Percentiles rank a stretch among this genome's conserved stretches.
phyloP scores from a whole-genome alignment of 1,139 yeast species.

The Arxiozyma slooffiae region DNA sequence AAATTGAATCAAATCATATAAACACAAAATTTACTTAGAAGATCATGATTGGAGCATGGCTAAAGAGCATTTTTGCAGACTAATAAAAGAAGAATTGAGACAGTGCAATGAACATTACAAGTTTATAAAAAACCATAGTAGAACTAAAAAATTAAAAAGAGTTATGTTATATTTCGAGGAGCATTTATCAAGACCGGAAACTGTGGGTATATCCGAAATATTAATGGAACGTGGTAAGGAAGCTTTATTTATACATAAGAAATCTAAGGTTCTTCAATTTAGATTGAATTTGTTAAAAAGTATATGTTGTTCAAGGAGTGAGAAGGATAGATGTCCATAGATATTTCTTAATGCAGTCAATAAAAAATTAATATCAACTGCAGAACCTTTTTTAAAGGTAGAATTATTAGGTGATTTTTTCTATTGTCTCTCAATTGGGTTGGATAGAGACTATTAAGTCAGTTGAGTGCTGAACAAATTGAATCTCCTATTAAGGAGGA shows the following conservation, averaged over 20 bases:
- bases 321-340: slow-evolving; percentile 89
- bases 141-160: slow-evolving; percentile 72
- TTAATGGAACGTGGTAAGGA: slow-evolving; percentile 69
- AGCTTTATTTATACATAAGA: slow-evolving; percentile 71
- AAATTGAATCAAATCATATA: slow-evolving; percentile 93
- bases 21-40: slow-evolving; percentile 92
- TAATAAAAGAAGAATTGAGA: slow-evolving; percentile 73
- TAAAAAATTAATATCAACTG: slow-evolving; percentile 83
- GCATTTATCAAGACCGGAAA: slow-evolving; percentile 45
- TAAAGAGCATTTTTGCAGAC: slow-evolving; percentile 61
- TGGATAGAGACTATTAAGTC: slow-evolving; percentile 64
- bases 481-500: slow-evolving; percentile 92
- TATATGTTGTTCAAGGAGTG: slow-evolving; percentile 66
- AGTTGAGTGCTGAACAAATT: slow-evolving; percentile 62
- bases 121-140: slow-evolving; percentile 60
- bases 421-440: slow-evolving; percentile 89
- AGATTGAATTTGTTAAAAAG: slow-evolving; percentile 69
- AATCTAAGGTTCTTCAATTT: slow-evolving; percentile 62
- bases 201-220: slow-evolving; percentile 66
- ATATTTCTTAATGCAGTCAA: slow-evolving; percentile 86
- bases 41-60: slow-evolving; percentile 87
- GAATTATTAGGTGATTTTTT: slow-evolving; percentile 90
- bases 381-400: slow-evolving; percentile 85
- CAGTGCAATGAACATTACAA: slow-evolving; percentile 67
- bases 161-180: slow-evolving; percentile 65